These are phyloP conservation scores for Schrenkiella parvula DNA, from an alignment of 345 rosid genomes.

Conservation along the genomic window DNA sequence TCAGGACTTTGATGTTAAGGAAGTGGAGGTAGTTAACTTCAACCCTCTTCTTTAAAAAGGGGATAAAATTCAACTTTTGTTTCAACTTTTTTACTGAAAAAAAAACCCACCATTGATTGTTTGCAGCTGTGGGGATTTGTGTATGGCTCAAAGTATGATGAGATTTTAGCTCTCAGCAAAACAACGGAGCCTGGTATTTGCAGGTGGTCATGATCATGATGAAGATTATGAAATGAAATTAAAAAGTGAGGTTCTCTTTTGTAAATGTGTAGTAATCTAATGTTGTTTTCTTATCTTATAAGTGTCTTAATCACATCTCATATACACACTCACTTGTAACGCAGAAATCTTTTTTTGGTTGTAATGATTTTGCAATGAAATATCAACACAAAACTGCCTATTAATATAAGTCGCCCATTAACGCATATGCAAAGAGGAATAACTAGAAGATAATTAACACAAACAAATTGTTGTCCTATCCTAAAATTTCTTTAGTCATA, in stretches of 20 bases:
- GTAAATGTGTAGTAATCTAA: conserved; percentile 19
- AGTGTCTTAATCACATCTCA: neutral
- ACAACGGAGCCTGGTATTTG: conserved; percentile 66
- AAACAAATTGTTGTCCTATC: too few species aligned
- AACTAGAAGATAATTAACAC: too few species aligned
- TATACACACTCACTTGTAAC: neutral
- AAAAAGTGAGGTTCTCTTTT: neutral
- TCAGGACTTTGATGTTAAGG: conserved; percentile 82
- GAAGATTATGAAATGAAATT: neutral
- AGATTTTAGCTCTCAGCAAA: conserved; percentile 65
- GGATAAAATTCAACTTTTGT: neutral
- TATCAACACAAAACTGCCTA: neutral
- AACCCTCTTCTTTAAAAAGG: neutral
- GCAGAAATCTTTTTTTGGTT: neutral
- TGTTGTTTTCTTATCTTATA: neutral
- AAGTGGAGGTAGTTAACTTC: conserved; percentile 68
- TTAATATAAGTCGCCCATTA: neutral
- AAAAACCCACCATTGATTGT: neutral
- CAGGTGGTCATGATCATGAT: conserved; percentile 53
- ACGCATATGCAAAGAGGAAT: neutral
- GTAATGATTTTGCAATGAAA: neutral
- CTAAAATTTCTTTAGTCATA: too few species aligned
- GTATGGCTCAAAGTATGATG: conserved; percentile 77
- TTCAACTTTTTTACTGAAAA: neutral
- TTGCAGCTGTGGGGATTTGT: conserved; percentile 94